Evolutionary conservation across 2,329 filamentous ascomycete genomes (phyloP).

Genomic region (Sporothrix pseudoabietina): DNA sequence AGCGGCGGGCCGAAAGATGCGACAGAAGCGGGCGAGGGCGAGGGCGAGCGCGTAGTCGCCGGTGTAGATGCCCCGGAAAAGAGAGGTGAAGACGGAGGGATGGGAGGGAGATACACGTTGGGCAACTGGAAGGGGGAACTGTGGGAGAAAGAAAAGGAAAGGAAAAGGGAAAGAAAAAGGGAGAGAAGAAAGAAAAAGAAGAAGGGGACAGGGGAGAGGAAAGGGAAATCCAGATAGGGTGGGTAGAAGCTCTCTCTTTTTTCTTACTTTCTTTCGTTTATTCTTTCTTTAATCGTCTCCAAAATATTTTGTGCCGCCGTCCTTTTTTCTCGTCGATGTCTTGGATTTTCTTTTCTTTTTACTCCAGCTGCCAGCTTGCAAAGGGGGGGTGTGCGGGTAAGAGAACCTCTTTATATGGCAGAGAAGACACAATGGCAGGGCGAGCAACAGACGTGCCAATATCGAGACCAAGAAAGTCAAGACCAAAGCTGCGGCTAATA

Average conservation of each 20-base stretch:
- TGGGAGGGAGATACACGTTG: slow-evolving; percentile 24
- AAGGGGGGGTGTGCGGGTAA: background rate
- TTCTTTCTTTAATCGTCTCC: background rate
- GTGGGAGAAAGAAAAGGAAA: slow-evolving; percentile 7
- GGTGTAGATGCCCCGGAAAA: background rate
- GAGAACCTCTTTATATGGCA: slow-evolving; percentile 13
- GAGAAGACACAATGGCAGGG: background rate
- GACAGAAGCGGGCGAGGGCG: background rate
- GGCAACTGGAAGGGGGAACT: slow-evolving; percentile 3
- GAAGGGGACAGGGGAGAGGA: background rate
- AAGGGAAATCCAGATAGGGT: background rate
- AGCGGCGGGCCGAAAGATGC: slow-evolving; percentile 4
- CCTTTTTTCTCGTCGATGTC: background rate
- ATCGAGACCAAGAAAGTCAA: background rate
- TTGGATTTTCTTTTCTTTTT: slow-evolving; percentile 19
- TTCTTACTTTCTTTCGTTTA: background rate
- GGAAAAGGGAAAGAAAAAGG: background rate
- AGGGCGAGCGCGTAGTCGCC: slow-evolving; percentile 11
- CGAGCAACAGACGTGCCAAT: background rate
- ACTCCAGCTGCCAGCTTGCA: slow-evolving; percentile 1
- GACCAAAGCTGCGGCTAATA: slow-evolving; percentile 3
- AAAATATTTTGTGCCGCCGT: background rate
- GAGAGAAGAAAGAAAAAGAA: background rate
- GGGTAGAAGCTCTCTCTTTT: background rate
- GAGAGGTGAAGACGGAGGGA: slow-evolving; percentile 20